Conservation (phyloP, 352 stramenopile genomes). For the Plasmopara viticola region DNA sequence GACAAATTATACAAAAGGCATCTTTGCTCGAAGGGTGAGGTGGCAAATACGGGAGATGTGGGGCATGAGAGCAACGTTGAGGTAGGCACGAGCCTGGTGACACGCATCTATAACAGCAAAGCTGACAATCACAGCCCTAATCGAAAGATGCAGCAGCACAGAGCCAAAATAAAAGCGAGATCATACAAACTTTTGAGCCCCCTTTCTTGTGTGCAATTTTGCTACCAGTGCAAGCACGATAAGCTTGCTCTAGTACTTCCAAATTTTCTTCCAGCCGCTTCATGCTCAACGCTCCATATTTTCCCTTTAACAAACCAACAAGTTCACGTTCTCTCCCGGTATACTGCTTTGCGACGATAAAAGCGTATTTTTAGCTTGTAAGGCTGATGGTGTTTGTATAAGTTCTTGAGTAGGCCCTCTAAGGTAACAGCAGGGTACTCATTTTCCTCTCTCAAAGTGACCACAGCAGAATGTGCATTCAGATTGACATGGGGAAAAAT, state of each 20-base stretch:
- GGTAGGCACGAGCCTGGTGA: no score
- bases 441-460: no score
- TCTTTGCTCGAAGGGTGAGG: no score
- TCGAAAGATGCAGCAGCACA: constrained; percentile 25
- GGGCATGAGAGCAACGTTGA: no score
- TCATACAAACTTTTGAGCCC: constrained; percentile 21
- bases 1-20: no score
- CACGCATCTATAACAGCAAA: constrained; percentile 32
- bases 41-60: no score
- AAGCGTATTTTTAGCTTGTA: constrained; percentile 65
- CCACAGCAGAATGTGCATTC: no score
- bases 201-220: constrained; percentile 19
- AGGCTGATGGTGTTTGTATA: constrained; percentile 74
- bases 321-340: constrained; percentile 62
- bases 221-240: constrained; percentile 2
- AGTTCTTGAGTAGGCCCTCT: constrained; percentile 45
- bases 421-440: constrained; percentile 30
- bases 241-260: constrained; percentile 26
- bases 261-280: constrained; percentile 66
- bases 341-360: constrained; percentile 48
- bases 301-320: constrained; percentile 46
- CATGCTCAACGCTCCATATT: constrained; percentile 70
- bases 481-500: no score
- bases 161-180: constrained; percentile 29
- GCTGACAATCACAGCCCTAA: constrained; percentile 25